Conservation (phyloP, 2,329 filamentous ascomycete genomes). For the Penicillium aurantiogriseum region DNA sequence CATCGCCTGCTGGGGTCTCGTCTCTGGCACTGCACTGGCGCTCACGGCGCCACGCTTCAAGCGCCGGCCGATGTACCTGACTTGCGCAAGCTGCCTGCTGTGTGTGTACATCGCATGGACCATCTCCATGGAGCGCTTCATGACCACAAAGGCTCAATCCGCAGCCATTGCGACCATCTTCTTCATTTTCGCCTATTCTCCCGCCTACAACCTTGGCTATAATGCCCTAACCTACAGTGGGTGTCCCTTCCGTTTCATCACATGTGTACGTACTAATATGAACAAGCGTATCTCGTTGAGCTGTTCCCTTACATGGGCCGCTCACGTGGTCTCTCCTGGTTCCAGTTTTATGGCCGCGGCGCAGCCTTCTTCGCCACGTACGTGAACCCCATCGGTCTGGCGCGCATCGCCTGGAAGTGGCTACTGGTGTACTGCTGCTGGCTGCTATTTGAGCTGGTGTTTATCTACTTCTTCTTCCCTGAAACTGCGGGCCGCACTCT, state of each 20-base stretch:
- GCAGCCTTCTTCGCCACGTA: constrained; percentile 53
- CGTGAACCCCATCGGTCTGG: constrained; percentile 48
- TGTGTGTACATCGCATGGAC: constrained; percentile 58
- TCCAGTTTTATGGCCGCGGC: constrained; percentile 54
- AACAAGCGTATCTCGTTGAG: constrained; percentile 53
- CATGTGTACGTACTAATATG: background rate
- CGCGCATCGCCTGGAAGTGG: constrained; percentile 47
- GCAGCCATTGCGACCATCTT: constrained; percentile 49
- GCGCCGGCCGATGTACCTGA: constrained; percentile 46
- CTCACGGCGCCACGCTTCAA: constrained; percentile 45
- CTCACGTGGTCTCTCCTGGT: constrained; percentile 58
- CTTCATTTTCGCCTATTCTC: constrained; percentile 61
- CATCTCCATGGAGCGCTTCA: constrained; percentile 44
- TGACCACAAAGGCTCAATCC: constrained; percentile 35
- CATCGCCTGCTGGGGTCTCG: constrained; percentile 43
- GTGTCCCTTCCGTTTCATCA: background rate
- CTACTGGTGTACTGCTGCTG: constrained; percentile 46
- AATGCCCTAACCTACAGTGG: constrained; percentile 58
- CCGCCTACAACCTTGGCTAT: constrained; percentile 64
- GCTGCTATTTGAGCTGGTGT: constrained; percentile 43
- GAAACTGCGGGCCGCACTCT: constrained; percentile 45
- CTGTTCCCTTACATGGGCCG: constrained; percentile 59
- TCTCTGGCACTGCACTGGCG: constrained; percentile 40
- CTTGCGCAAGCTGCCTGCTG: constrained; percentile 53
- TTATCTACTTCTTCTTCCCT: constrained; percentile 49